These are phyloP conservation scores for Boletus semigastroideus DNA, from an alignment of 1,284 basidiomycete genomes.

Conservation along the genomic window DNA sequence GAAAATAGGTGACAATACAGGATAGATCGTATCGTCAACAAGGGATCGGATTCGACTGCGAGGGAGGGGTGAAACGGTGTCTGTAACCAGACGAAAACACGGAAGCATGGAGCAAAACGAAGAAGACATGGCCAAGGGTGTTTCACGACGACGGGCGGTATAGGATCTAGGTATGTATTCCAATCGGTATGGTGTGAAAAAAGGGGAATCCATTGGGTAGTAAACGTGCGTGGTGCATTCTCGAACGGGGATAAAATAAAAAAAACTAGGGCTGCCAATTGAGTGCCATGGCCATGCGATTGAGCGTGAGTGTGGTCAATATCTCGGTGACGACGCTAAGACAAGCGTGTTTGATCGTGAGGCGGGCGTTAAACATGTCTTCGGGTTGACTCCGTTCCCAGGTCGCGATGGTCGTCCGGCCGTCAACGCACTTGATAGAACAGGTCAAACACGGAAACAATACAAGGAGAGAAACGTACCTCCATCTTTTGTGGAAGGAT, in stretches of 20 bases:
- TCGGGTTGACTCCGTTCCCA: slow-evolving; percentile 62
- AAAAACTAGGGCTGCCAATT: slow-evolving; percentile 45
- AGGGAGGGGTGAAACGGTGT: neutral
- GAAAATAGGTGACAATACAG: slow-evolving; percentile 11
- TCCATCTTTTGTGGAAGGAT: slow-evolving; percentile 59
- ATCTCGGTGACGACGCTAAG: slow-evolving; percentile 69
- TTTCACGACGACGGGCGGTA: slow-evolving; percentile 21
- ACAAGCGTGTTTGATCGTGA: slow-evolving; percentile 55
- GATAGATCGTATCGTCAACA: slow-evolving; percentile 3
- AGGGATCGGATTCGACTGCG: slow-evolving; percentile 1
- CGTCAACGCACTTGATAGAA: slow-evolving; percentile 53
- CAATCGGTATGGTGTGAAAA: neutral
- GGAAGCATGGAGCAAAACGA: slow-evolving; percentile 7
- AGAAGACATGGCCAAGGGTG: slow-evolving; percentile 6
- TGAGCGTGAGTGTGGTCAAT: slow-evolving; percentile 64
- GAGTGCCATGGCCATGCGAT: slow-evolving; percentile 59
- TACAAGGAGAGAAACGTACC: slow-evolving; percentile 37
- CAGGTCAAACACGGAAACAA: neutral
- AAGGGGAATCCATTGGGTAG: neutral
- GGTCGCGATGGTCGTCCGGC: slow-evolving; percentile 52
- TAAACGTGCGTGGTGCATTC: neutral
- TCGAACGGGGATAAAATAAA: neutral
- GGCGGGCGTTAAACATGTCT: slow-evolving; percentile 55
- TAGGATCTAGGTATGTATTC: slow-evolving; percentile 4
- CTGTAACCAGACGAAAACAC: slow-evolving; percentile 12